phyloP scores from a whole-genome alignment of 2,329 filamentous ascomycete species.

The Colletotrichum siamense region DNA sequence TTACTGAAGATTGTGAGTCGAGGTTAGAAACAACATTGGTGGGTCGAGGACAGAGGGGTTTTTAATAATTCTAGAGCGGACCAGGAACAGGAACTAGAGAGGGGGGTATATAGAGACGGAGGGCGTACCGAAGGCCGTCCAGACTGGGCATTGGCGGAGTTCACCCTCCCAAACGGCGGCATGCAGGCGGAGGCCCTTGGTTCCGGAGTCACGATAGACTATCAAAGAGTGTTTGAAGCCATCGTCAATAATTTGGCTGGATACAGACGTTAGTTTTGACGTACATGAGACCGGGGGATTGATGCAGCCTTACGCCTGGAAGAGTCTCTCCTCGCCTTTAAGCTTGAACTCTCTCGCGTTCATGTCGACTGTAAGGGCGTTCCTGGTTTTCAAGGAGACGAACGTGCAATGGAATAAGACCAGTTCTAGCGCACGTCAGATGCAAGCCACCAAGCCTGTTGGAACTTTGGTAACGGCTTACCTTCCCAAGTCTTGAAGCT shows the following conservation, averaged over 20 bases:
- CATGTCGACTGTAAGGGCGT: slow-evolving; percentile 48
- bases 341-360: slow-evolving; percentile 52
- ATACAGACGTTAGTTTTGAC: background rate
- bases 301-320: slow-evolving; percentile 58
- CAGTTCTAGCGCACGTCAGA: slow-evolving; percentile 50
- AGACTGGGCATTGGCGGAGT: slow-evolving; percentile 61
- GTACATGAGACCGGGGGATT: background rate
- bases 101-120: background rate
- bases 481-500: slow-evolving; percentile 68
- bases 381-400: slow-evolving; percentile 59
- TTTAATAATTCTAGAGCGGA: background rate
- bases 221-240: slow-evolving; percentile 57
- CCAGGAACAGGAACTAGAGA: background rate
- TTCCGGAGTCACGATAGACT: slow-evolving; percentile 57
- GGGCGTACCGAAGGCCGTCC: slow-evolving; percentile 66
- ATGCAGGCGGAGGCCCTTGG: slow-evolving; percentile 58
- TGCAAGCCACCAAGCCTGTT: background rate
- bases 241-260: slow-evolving; percentile 62
- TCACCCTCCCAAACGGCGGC: slow-evolving; percentile 61
- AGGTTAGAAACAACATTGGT: background rate
- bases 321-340: slow-evolving; percentile 54
- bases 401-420: slow-evolving; percentile 66
- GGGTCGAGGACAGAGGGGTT: background rate
- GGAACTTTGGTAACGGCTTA: slow-evolving; percentile 30
- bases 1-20: slow-evolving; percentile 45